A percentile compares a stretch with the other conserved stretches of the same genome.
phyloP scores from a whole-genome alignment of 441 rosid species.

The Metrosideros polymorpha region DNA sequence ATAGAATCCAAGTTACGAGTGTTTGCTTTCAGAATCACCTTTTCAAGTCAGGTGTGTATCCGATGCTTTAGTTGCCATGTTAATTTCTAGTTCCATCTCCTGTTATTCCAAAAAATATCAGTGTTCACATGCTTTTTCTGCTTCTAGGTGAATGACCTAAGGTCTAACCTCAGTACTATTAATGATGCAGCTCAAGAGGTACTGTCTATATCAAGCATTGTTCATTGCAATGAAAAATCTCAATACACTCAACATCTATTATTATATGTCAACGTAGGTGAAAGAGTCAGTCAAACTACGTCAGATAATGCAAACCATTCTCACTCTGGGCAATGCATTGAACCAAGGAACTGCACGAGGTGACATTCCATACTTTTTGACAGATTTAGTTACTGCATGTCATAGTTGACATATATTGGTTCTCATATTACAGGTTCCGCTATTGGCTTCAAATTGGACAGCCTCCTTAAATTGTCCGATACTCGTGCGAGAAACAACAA shows the following conservation, averaged over 20 bases:
- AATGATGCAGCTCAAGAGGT: constrained; percentile 83
- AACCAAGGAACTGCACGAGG: constrained; percentile 99
- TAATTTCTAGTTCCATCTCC: not conserved
- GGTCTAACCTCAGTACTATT: constrained; percentile 52
- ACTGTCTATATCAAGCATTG: constrained; percentile 7
- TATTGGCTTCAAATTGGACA: constrained; percentile 93
- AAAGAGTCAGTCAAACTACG: constrained; percentile 86
- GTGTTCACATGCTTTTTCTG: constrained; percentile 6
- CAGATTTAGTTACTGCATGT: not conserved
- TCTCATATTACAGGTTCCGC: constrained; percentile 64
- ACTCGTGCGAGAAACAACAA: constrained; percentile 96
- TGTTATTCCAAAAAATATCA: not conserved
- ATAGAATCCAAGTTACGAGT: constrained; percentile 93
- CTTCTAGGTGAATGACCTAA: constrained; percentile 74
- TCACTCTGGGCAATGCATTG: constrained; percentile 92
- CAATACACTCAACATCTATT: constrained; percentile 3
- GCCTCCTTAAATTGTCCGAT: constrained; percentile 93
- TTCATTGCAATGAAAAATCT: not conserved
- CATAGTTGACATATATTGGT: not conserved
- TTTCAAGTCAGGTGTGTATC: constrained; percentile 67
- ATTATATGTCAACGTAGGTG: constrained; percentile 43
- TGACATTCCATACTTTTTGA: constrained; percentile 8
- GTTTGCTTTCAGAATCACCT: constrained; percentile 86
- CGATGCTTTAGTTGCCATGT: not conserved
- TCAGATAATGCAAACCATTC: constrained; percentile 95